Conservation (phyloP, 768 basidiomycete genomes). For the Amanita polypyramis region DNA sequence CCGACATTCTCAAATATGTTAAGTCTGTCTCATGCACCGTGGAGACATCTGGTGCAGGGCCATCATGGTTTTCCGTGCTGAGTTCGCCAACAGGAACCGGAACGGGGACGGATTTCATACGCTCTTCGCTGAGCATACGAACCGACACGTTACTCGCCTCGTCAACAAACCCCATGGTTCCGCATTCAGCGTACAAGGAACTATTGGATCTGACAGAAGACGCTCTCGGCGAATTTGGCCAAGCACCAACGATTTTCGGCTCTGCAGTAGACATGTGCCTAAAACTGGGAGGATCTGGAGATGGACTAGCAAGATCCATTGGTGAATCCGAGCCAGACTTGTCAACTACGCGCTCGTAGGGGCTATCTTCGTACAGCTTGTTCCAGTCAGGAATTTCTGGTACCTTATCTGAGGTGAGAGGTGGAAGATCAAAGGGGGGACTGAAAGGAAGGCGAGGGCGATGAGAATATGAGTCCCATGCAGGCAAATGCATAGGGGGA, state of each 20-base stretch:
- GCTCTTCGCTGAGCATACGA: neutral
- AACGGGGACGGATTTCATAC: neutral
- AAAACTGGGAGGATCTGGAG: conserved; percentile 2
- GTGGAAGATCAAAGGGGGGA: conserved; percentile 5
- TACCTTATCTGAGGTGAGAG: conserved; percentile 1
- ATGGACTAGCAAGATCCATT: conserved; percentile 10
- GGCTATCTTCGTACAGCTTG: neutral
- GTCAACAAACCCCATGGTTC: neutral
- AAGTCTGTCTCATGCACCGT: neutral
- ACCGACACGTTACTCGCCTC: neutral
- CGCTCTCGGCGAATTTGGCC: conserved; percentile 27
- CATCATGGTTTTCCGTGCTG: neutral
- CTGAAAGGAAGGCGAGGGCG: conserved; percentile 5
- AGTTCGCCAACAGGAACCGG: neutral
- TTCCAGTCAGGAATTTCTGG: conserved; percentile 1
- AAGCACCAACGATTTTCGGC: conserved; percentile 31
- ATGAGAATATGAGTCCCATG: conserved; percentile 1
- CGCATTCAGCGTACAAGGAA: conserved; percentile 7
- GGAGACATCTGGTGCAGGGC: neutral
- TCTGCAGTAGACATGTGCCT: conserved; percentile 17
- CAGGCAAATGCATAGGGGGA: conserved; percentile 5
- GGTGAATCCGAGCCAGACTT: conserved; percentile 6
- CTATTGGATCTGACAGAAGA: conserved; percentile 14
- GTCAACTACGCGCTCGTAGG: neutral
- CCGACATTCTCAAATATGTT: neutral